Evolutionary conservation across 1,284 basidiomycete genomes (phyloP).

Genomic region (Ceratobasidium sp.): DNA sequence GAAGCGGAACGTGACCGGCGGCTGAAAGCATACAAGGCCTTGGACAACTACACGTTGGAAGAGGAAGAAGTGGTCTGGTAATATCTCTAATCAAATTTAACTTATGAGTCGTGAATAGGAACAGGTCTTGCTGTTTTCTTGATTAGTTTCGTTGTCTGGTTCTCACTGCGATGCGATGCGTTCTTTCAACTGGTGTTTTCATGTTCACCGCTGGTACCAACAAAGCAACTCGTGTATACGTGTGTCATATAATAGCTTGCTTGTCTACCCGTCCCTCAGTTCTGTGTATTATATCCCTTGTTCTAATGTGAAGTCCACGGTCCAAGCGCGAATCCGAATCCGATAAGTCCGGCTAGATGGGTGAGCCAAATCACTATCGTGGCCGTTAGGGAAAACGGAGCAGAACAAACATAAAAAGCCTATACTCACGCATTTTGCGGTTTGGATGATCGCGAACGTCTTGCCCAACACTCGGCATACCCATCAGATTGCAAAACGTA

Average conservation of each 20-base stretch:
- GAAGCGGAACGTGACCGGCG: conserved; percentile 24
- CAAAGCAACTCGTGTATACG: neutral
- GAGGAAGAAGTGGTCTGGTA: conserved; percentile 33
- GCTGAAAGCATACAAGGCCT: conserved; percentile 18
- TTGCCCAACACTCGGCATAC: conserved; percentile 66
- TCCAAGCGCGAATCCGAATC: conserved; percentile 53
- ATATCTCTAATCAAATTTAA: neutral
- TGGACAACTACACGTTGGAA: conserved; percentile 29
- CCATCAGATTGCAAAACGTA: conserved; percentile 94
- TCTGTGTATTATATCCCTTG: neutral
- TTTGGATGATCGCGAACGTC: conserved; percentile 53
- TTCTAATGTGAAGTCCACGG: conserved; percentile 45
- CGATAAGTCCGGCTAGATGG: conserved; percentile 60
- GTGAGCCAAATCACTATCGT: conserved; percentile 55
- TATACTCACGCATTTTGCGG: conserved; percentile 52
- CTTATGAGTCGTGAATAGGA: neutral
- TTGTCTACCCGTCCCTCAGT: neutral
- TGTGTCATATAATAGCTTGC: conserved; percentile 18
- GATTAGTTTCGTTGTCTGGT: neutral
- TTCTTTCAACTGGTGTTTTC: conserved; percentile 16
- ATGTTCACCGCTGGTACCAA: neutral
- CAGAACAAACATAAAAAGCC: conserved; percentile 41
- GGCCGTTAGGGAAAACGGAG: conserved; percentile 45
- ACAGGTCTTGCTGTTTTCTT: neutral
- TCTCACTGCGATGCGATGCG: neutral